Percentiles rank a stretch among this genome's conserved stretches.
Evolutionary conservation across 306 rosid species (phyloP).

Genomic region (Castanea crenata): DNA sequence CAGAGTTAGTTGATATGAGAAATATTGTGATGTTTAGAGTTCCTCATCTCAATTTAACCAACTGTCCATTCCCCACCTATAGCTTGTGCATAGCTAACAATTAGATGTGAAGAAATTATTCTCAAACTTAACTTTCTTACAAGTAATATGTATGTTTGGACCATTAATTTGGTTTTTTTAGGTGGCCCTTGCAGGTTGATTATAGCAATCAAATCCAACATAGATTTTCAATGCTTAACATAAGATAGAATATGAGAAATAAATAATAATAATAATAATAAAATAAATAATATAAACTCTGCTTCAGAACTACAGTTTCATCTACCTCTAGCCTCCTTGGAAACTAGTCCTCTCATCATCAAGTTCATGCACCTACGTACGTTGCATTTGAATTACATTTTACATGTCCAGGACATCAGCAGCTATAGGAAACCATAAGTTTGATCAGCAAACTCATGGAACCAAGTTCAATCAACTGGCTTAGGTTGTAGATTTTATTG

Average conservation of each 20-base stretch:
- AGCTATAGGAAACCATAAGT: not conserved
- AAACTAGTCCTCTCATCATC: too few relatives aligned
- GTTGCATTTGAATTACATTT: not conserved
- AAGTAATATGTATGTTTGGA: not conserved
- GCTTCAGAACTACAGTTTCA: not conserved
- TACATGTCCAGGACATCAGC: not conserved
- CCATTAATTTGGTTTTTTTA: not conserved
- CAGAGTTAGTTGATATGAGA: not conserved
- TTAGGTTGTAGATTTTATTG: not conserved
- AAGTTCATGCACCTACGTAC: not conserved
- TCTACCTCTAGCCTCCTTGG: not conserved
- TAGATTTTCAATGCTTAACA: too few relatives aligned
- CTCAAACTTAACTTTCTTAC: not conserved
- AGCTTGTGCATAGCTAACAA: not conserved
- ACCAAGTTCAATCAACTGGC: not conserved
- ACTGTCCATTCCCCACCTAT: too few relatives aligned
- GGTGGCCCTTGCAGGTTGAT: not conserved
- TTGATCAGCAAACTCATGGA: too few relatives aligned
- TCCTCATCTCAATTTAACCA: too few relatives aligned
- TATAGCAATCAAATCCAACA: not conserved
- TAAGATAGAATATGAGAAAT: too few relatives aligned
- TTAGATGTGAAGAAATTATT: not conserved
- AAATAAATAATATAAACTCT: not conserved
- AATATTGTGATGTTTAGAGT: not conserved
- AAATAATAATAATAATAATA: not conserved